A percentile compares a stretch with the other conserved stretches of the same genome.
Conservation (phyloP, 2,329 filamentous ascomycete genomes). For the Colletotrichum cereale region DNA sequence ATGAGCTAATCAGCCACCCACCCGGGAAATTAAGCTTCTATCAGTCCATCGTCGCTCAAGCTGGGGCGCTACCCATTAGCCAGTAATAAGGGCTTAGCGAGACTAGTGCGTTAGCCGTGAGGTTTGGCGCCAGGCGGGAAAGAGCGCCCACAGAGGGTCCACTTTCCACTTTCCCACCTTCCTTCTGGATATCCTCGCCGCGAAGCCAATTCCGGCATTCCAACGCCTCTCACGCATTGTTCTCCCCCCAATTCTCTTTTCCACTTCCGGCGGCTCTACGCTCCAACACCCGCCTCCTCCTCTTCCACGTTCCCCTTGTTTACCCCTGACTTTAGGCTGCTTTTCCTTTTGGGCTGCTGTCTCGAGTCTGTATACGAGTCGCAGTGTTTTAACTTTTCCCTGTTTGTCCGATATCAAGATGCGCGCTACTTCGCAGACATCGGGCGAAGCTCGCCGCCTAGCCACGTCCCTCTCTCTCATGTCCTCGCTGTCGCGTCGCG, state of each 20-base stretch:
- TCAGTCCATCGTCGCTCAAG: too few species aligned
- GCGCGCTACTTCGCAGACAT: background rate
- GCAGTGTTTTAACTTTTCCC: slow-evolving; percentile 7
- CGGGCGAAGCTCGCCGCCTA: background rate
- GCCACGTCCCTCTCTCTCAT: background rate
- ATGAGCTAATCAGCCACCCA: too few species aligned
- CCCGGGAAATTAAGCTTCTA: too few species aligned
- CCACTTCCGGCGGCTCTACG: slow-evolving; percentile 9
- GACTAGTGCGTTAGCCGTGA: too few species aligned
- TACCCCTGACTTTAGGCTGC: slow-evolving; percentile 4
- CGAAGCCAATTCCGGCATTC: too few species aligned
- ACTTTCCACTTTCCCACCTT: background rate
- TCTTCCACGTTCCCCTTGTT: background rate
- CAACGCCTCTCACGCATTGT: background rate
- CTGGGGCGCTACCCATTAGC: too few species aligned
- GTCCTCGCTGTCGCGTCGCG: background rate
- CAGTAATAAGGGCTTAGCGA: too few species aligned
- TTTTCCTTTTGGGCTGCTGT: background rate
- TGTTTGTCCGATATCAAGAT: background rate
- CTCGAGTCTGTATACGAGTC: background rate
- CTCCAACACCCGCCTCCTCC: background rate
- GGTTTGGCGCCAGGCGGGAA: too few species aligned
- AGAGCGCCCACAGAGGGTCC: too few species aligned
- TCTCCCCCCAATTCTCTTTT: slow-evolving; percentile 8
- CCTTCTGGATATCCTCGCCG: too few species aligned